Base-by-base conservation (phyloP, 495 filamentous ascomycete genomes). In the Penicillium soppii region DNA sequence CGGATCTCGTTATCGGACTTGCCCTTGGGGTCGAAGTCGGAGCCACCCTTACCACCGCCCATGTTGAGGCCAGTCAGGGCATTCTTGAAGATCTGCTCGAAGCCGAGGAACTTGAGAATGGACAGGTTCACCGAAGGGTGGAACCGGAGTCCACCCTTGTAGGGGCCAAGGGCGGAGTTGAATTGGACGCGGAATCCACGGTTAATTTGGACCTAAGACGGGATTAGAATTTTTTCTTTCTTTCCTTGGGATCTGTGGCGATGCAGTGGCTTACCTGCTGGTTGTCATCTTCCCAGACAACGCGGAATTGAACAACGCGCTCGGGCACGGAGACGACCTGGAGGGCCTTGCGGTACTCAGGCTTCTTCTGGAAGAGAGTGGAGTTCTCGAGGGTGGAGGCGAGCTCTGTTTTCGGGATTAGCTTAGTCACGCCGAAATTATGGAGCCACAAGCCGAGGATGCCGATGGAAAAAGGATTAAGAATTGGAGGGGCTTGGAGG, bases 51-150 rank as follows among this genome's bases (percentile, higher is more conserved):
- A 62, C 89, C 94, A 78, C 94, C 94, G 55, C 94, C 94, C 84
- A 98, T 97, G 80, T 83, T 94, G 67, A 97, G 74, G 57, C 94
- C 94, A 53, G 94, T 97, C 61, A 98, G 78, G 56, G 94, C 94
- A 91, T 98, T 98, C 86, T 98, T 98, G 82, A 98, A 97, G 76
- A 90, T 94, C 81, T 98, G 94, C 86, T 98, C 94, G 69, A 97
- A 97, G 47, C 92, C 94, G 61, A 98, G 80, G 81, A 97, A 97
- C 79, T 98, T 98, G 56, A 98, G 82, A 66, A 98, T 92, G 58
- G 89, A 95, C 52, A 98, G 80, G 78, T 98, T 98, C 74, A 98
- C 94, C 13, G 88, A 83, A 46, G 92, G 94, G 70, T 98, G 94
- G 78, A 98, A 92, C 49, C 94, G 81, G 57, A 97, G 85, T 65